Evolutionary conservation across 2,329 filamentous ascomycete genomes (phyloP).

Genomic region (Venturiaceae sp.): DNA sequence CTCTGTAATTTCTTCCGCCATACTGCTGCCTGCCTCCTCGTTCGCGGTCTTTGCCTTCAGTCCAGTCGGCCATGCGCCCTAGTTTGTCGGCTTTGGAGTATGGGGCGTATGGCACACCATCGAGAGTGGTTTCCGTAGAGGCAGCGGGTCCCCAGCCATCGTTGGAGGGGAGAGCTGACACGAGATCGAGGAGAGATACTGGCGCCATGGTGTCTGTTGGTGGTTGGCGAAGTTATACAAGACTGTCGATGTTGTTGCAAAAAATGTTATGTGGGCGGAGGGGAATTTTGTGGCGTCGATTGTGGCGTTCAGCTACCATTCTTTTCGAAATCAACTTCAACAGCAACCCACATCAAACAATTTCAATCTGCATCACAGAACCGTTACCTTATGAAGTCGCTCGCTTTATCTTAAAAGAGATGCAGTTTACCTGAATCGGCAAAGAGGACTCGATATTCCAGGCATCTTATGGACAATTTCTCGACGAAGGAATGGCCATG

Average conservation of each 20-base stretch:
- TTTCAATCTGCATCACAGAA: too few relatives aligned
- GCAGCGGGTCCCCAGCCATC: slow-evolving; percentile 72
- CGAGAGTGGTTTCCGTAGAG: slow-evolving; percentile 76
- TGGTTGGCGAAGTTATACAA: not conserved
- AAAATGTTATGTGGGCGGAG: not conserved
- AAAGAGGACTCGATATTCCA: too few relatives aligned
- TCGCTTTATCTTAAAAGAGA: too few relatives aligned
- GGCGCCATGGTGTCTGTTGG: slow-evolving; percentile 30
- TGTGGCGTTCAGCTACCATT: too few relatives aligned
- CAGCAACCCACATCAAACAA: too few relatives aligned
- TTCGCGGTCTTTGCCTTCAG: slow-evolving; percentile 75
- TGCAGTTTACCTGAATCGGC: too few relatives aligned
- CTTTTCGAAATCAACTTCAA: too few relatives aligned
- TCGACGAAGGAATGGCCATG: too few relatives aligned
- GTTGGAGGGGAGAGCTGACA: slow-evolving; percentile 34
- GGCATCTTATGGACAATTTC: too few relatives aligned
- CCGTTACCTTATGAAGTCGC: too few relatives aligned
- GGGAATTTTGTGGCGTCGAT: too few relatives aligned
- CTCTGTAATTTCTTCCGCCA: slow-evolving; percentile 78
- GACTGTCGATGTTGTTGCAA: not conserved
- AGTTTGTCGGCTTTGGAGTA: slow-evolving; percentile 99
- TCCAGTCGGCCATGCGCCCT: slow-evolving; percentile 99
- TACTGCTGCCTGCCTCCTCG: slow-evolving; percentile 80
- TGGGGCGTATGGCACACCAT: slow-evolving; percentile 93
- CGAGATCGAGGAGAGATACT: slow-evolving; percentile 36